phyloP scores from a whole-genome alignment of 495 filamentous ascomycete genomes.

The Podospora appendiculata region DNA sequence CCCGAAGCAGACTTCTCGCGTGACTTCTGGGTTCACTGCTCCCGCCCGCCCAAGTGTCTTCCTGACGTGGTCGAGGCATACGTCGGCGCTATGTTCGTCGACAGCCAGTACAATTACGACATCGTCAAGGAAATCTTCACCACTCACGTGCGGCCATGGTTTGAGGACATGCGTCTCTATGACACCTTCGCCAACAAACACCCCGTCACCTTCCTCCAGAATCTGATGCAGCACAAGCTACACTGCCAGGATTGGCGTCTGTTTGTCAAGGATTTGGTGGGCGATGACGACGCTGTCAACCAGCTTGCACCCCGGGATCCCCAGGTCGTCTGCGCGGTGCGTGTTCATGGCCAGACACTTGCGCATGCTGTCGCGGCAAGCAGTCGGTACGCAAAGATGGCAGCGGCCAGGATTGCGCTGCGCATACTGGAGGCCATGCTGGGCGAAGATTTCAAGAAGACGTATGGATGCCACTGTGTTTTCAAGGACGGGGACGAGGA shows the following conservation, averaged over 20 bases:
- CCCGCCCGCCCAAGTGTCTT: conserved; percentile 76
- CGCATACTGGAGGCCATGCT: conserved; percentile 48
- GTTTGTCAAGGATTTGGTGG: conserved; percentile 10
- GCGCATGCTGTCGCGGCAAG: conserved; percentile 55
- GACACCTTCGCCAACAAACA: conserved; percentile 86
- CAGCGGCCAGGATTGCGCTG: conserved; percentile 62
- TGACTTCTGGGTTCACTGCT: conserved; percentile 71
- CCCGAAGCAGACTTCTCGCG: conserved; percentile 40
- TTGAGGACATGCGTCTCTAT: conserved; percentile 82
- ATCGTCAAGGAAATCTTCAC: conserved; percentile 73
- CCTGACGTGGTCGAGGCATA: conserved; percentile 88
- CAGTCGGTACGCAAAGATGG: conserved; percentile 63
- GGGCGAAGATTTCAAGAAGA: conserved; percentile 49
- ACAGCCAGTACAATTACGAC: conserved; percentile 72
- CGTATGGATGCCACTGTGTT: conserved; percentile 57
- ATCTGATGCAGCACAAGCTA: conserved; percentile 36
- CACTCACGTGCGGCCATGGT: conserved; percentile 63
- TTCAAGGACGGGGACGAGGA: conserved; percentile 1
- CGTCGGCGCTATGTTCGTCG: conserved; percentile 84
- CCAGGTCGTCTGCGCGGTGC: conserved; percentile 60
- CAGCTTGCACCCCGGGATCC: conserved; percentile 15
- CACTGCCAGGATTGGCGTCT: conserved; percentile 40
- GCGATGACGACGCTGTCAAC: not conserved
- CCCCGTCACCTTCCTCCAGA: conserved; percentile 49
- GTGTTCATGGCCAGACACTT: conserved; percentile 66